Percentiles rank a stretch among this genome's conserved stretches.
Evolutionary conservation across 1,284 basidiomycete species (phyloP).

Genomic region (Cryptococcus hybrid): DNA sequence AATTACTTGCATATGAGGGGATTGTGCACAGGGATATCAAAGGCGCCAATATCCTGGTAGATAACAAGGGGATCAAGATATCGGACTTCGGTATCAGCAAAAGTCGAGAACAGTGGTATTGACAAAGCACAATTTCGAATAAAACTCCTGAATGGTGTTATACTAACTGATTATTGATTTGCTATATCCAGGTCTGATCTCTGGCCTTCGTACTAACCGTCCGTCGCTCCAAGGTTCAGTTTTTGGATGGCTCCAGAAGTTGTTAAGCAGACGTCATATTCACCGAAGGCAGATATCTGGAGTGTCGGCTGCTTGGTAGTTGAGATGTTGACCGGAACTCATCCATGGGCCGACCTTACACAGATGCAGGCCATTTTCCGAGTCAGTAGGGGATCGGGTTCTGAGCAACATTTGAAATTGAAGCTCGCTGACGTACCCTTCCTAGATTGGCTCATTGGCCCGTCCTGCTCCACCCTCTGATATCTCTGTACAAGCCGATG

Average conservation of each 20-base stretch:
- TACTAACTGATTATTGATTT: background rate
- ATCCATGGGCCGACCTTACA: slow-evolving; percentile 95
- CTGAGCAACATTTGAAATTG: background rate
- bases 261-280: slow-evolving; percentile 90
- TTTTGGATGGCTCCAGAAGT: slow-evolving; percentile 99
- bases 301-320: slow-evolving; percentile 95
- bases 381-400: slow-evolving; percentile 53
- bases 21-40: slow-evolving; percentile 99
- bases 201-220: slow-evolving; percentile 74
- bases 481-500: slow-evolving; percentile 77
- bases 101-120: slow-evolving; percentile 87
- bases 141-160: background rate
- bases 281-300: slow-evolving; percentile 97
- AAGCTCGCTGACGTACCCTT: background rate
- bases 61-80: slow-evolving; percentile 99
- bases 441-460: slow-evolving; percentile 81
- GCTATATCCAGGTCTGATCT: slow-evolving; percentile 58
- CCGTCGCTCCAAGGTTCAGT: slow-evolving; percentile 95
- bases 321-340: slow-evolving; percentile 97
- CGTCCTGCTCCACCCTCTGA: slow-evolving; percentile 80
- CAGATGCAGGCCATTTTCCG: slow-evolving; percentile 99
- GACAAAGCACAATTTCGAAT: background rate
- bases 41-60: slow-evolving; percentile 95
- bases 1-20: slow-evolving; percentile 90
- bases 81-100: slow-evolving; percentile 99